Evolutionary conservation across 148 eudicot species (phyloP), one percentile per base, ranked within the genome.

Genomic region (Drosera capensis): DNA sequence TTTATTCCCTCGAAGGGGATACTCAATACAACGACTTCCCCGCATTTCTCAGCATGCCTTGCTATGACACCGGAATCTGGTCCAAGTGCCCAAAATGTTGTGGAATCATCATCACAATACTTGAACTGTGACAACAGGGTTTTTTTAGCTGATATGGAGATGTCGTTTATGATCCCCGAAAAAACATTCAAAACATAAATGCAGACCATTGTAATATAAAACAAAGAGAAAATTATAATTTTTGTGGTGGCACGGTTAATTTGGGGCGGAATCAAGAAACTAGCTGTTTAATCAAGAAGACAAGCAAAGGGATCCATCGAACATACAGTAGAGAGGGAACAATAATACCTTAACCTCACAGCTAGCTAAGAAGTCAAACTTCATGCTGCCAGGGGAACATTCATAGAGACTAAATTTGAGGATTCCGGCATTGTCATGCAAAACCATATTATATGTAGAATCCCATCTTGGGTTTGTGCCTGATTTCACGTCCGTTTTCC

Each of bases 41-140:
- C 97, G 37, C 84, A 77, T 38, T 61, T 52, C 60, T 80, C 79
- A 28, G 87, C 75, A 54, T 63, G 88, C 59, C 67, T 60, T 30
- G 75, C 95, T 52, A 85, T 70, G 36, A 68, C 76, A 39, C 94
- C 57, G 37, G 78, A 73, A 44, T 85, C 71, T 20, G 79, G 61
- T 51, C 99, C 99, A 40, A 74, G 57, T 7, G 99, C 99, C 95
- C 95, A 90, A 67, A 73, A 90, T 57, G 72, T 71, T 16, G 99
- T 81, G 28, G 99, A 80, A 62, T 74, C 88, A 55, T 90, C 95
- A 40, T 63, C 72, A 34, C 58, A 71, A 49, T 90, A 79, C 58
- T 71, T 76, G 49, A 90, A 28, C 99, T 85, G 77, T 51, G 56
- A 20, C 5, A 15, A 30, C 20, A 31, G 43, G 28, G 9, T 18